Conservation (phyloP, 2,329 filamentous ascomycete genomes). For the Ceratocystiopsis minuta region DNA sequence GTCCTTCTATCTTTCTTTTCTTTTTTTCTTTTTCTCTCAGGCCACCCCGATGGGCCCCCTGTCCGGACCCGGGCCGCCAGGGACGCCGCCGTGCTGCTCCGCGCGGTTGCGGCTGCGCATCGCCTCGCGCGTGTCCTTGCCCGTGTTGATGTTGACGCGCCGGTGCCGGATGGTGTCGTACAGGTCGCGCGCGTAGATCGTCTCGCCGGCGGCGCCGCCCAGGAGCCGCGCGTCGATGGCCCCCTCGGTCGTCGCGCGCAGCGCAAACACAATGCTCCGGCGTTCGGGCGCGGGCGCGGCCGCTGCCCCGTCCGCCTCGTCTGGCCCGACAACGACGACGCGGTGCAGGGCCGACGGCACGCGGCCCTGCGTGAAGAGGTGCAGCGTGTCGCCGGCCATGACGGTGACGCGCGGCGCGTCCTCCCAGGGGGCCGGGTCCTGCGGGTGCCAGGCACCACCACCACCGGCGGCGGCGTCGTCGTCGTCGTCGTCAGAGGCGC, state of each 20-base stretch:
- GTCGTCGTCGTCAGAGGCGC: neutral
- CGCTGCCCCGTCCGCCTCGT: neutral
- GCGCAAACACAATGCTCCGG: slow-evolving; percentile 11
- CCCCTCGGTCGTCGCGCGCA: slow-evolving; percentile 8
- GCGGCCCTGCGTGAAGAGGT: slow-evolving; percentile 6
- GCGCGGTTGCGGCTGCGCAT: slow-evolving; percentile 1
- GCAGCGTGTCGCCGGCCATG: slow-evolving; percentile 10
- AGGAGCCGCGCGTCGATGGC: slow-evolving; percentile 6
- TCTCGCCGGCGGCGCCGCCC: slow-evolving; percentile 3
- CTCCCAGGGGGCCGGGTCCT: slow-evolving; percentile 2
- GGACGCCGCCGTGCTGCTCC: neutral
- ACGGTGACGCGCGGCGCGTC: slow-evolving; percentile 8
- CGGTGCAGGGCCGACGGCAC: slow-evolving; percentile 10
- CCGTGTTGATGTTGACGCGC: slow-evolving; percentile 10
- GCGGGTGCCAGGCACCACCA: neutral
- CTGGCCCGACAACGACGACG: slow-evolving; percentile 7
- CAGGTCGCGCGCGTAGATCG: slow-evolving; percentile 3
- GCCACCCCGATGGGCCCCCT: neutral
- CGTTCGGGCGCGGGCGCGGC: neutral
- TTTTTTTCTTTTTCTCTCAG: neutral
- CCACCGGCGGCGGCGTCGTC: neutral
- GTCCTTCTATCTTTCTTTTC: neutral
- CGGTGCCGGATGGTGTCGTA: slow-evolving; percentile 7
- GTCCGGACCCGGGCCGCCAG: neutral
- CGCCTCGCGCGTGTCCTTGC: slow-evolving; percentile 4